Evolutionary conservation across 331 rosid genomes (phyloP).

Genomic region (Stylosanthes scabra): DNA sequence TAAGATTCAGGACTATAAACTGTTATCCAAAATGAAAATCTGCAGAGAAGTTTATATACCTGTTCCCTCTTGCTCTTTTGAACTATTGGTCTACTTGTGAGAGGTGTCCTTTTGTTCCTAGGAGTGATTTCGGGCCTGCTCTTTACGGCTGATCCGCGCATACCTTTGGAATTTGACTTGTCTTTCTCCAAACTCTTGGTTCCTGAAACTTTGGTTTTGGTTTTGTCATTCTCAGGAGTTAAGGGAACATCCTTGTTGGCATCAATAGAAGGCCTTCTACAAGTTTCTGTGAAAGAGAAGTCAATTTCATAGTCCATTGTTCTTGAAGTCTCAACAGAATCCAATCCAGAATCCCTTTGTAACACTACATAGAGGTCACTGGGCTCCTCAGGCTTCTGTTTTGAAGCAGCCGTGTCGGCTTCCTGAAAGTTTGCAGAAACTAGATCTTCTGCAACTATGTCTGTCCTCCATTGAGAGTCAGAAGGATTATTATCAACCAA

Average conservation of each 20-base stretch:
- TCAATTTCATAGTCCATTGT: slow-evolving; percentile 58
- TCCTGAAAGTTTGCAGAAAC: slow-evolving; percentile 44
- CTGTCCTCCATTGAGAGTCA: slow-evolving; percentile 60
- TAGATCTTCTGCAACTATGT: slow-evolving; percentile 55
- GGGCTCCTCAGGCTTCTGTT: slow-evolving; percentile 53
- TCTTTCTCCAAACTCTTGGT: slow-evolving; percentile 36
- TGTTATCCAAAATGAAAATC: slow-evolving; percentile 21
- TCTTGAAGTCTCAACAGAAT: slow-evolving; percentile 44
- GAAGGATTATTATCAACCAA: slow-evolving; percentile 40
- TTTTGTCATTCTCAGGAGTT: slow-evolving; percentile 46
- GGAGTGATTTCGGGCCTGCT: slow-evolving; percentile 46
- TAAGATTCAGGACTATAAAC: neutral
- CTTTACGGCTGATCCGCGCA: slow-evolving; percentile 35
- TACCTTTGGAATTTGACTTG: slow-evolving; percentile 29
- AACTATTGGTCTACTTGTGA: slow-evolving; percentile 49
- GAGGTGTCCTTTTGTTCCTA: slow-evolving; percentile 50
- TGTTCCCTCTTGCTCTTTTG: slow-evolving; percentile 67
- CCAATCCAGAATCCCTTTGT: slow-evolving; percentile 52
- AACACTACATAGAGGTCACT: slow-evolving; percentile 62
- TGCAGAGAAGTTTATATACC: slow-evolving; percentile 39
- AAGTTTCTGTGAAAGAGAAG: slow-evolving; percentile 53
- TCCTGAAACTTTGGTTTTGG: slow-evolving; percentile 52
- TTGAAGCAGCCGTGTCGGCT: slow-evolving; percentile 30
- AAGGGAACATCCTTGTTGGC: slow-evolving; percentile 42
- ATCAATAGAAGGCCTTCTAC: slow-evolving; percentile 46